A percentile compares a stretch with the other conserved stretches of the same genome.
Evolutionary conservation across 768 basidiomycete genomes (phyloP).

Genomic region (Aureoboletus auriporus): DNA sequence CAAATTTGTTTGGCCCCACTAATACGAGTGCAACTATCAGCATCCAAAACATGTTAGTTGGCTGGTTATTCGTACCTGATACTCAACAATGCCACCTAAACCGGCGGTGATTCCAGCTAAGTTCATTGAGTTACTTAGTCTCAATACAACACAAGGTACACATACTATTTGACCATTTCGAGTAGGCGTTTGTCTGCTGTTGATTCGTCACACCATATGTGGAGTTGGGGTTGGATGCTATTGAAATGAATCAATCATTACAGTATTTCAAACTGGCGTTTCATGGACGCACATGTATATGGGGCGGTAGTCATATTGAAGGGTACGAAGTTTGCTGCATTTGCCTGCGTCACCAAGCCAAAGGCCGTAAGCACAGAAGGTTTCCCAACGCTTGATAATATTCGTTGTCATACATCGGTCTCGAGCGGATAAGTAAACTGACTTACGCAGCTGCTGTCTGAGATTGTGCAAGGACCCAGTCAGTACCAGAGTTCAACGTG

Average conservation of each 20-base stretch:
- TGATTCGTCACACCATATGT: slow-evolving; percentile 50
- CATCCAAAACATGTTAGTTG: neutral
- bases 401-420: slow-evolving; percentile 3
- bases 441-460: slow-evolving; percentile 42
- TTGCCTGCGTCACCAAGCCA: slow-evolving; percentile 58
- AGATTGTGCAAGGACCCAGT: slow-evolving; percentile 54
- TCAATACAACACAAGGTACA: neutral
- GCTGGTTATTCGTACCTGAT: slow-evolving; percentile 24
- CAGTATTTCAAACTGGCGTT: neutral
- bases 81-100: slow-evolving; percentile 23
- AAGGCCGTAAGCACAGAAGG: slow-evolving; percentile 52
- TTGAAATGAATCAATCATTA: slow-evolving; percentile 1
- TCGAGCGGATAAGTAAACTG: neutral
- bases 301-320: slow-evolving; percentile 51
- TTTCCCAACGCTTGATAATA: slow-evolving; percentile 44
- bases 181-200: slow-evolving; percentile 51
- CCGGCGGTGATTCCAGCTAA: slow-evolving; percentile 40
- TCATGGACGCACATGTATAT: slow-evolving; percentile 30
- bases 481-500: slow-evolving; percentile 44
- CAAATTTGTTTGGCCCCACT: slow-evolving; percentile 57
- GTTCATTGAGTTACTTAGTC: slow-evolving; percentile 1
- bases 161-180: slow-evolving; percentile 49
- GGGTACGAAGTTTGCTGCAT: slow-evolving; percentile 52
- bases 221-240: slow-evolving; percentile 20
- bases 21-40: slow-evolving; percentile 9